Percentiles rank a stretch among this genome's conserved stretches.
Conservation (phyloP, 371 early-diverging fungal species). For the Nematocida sp. region DNA sequence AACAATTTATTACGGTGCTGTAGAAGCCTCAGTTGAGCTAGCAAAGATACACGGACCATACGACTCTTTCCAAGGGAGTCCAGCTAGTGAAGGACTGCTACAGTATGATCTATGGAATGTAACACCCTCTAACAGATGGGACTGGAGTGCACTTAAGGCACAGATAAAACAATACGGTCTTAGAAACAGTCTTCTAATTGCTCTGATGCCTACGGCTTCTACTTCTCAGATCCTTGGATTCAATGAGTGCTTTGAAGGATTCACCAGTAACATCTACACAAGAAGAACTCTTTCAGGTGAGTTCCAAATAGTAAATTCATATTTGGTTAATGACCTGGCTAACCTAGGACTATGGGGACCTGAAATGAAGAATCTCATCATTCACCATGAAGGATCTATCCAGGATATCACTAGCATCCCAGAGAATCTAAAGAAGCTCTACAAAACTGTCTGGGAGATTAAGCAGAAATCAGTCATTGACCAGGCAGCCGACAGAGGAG, state of each 20-base stretch:
- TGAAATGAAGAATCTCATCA: constrained; percentile 84
- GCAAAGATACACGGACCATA: constrained; percentile 78
- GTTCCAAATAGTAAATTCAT: constrained; percentile 95
- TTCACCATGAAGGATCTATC: constrained; percentile 83
- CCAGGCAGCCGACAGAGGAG: constrained; percentile 79
- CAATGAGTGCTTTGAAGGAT: constrained; percentile 97
- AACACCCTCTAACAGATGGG: constrained; percentile 71
- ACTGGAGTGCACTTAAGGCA: constrained; percentile 79
- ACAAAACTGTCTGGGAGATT: constrained; percentile 97
- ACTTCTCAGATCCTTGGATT: constrained; percentile 95
- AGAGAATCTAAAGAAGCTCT: constrained; percentile 78
- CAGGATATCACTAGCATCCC: constrained; percentile 78
- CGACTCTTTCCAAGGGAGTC: constrained; percentile 78
- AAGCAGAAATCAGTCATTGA: constrained; percentile 73
- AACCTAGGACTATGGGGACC: constrained; percentile 87
- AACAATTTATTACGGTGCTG: constrained; percentile 87
- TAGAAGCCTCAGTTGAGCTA: constrained; percentile 85
- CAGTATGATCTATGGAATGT: constrained; percentile 90
- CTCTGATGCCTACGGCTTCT: constrained; percentile 98
- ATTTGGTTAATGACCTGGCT: constrained; percentile 83
- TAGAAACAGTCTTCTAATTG: constrained; percentile 90
- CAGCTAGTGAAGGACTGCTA: constrained; percentile 79
- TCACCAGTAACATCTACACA: constrained; percentile 92
- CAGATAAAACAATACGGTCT: constrained; percentile 78
- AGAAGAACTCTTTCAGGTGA: constrained; percentile 95